These are phyloP conservation scores for Cairneyella variabilis DNA, from an alignment of 495 filamentous ascomycete genomes.

Conservation along the genomic window DNA sequence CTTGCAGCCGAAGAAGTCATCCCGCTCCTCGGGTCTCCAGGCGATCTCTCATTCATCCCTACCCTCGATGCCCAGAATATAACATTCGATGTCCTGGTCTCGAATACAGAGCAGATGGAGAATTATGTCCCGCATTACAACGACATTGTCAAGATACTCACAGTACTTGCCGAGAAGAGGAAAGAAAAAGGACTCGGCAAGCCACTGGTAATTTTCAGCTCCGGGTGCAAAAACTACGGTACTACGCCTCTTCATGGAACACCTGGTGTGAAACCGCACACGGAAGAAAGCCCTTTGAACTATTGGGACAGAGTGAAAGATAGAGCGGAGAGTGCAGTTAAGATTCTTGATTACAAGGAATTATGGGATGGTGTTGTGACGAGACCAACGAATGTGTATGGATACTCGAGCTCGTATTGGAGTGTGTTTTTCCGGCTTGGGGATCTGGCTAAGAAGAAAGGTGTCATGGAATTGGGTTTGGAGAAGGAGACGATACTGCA, in stretches of 20 bases:
- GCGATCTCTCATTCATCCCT: slow-evolving; percentile 8
- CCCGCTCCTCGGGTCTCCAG: slow-evolving; percentile 30
- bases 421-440: slow-evolving; percentile 30
- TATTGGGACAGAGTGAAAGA: slow-evolving; percentile 19
- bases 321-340: slow-evolving; percentile 20
- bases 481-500: slow-evolving; percentile 36
- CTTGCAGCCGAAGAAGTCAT: slow-evolving; percentile 33
- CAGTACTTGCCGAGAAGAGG: slow-evolving; percentile 14
- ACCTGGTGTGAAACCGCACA: slow-evolving; percentile 30
- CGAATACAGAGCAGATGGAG: slow-evolving; percentile 33
- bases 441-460: slow-evolving; percentile 12
- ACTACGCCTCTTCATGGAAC: slow-evolving; percentile 29
- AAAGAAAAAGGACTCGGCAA: slow-evolving; percentile 19
- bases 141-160: slow-evolving; percentile 25
- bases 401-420: slow-evolving; percentile 37
- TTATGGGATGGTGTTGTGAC: slow-evolving; percentile 36
- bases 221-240: slow-evolving; percentile 45
- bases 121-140: slow-evolving; percentile 32
- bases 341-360: slow-evolving; percentile 27
- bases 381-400: slow-evolving; percentile 36
- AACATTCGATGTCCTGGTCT: slow-evolving; percentile 34
- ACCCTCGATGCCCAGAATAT: slow-evolving; percentile 12
- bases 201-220: slow-evolving; percentile 36
- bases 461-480: slow-evolving; percentile 24
- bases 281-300: slow-evolving; percentile 32